Conservation (phyloP, 2,329 filamentous ascomycete genomes). For the Diaporthe vexans region DNA sequence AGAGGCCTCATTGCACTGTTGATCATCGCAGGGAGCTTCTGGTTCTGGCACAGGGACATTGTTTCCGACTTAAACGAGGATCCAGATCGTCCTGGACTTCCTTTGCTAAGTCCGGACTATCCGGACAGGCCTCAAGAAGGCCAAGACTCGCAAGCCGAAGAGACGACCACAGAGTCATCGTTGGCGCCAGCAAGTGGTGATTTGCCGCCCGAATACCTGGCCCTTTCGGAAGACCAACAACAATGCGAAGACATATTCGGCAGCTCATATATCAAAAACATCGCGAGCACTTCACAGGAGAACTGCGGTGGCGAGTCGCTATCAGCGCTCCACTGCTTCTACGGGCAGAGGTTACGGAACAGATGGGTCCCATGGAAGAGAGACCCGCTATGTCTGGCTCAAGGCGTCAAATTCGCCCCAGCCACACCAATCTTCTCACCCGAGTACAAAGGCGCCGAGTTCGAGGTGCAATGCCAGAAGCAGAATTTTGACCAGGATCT, state of each 20-base stretch:
- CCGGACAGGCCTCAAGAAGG: background rate
- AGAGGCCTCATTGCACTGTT: background rate
- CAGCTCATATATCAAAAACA: background rate
- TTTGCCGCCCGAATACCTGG: background rate
- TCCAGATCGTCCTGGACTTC: too few species aligned
- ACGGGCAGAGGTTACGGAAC: background rate
- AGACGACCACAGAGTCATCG: background rate
- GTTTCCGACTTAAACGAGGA: too few species aligned
- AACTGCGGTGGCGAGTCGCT: background rate
- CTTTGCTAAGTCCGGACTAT: background rate
- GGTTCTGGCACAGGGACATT: background rate
- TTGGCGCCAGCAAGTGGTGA: background rate
- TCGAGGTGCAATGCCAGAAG: background rate
- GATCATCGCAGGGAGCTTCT: background rate
- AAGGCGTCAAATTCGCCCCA: background rate
- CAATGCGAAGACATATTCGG: background rate
- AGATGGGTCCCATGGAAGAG: conserved; percentile 10
- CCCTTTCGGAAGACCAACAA: background rate
- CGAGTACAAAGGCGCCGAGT: background rate
- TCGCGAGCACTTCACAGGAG: background rate
- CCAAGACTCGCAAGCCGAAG: background rate
- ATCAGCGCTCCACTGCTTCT: background rate
- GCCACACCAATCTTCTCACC: background rate
- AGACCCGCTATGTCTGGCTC: background rate
- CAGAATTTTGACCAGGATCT: background rate